phyloP scores from a whole-genome alignment of 1,284 basidiomycete genomes.

The Phylloboletellus chloephorus region DNA sequence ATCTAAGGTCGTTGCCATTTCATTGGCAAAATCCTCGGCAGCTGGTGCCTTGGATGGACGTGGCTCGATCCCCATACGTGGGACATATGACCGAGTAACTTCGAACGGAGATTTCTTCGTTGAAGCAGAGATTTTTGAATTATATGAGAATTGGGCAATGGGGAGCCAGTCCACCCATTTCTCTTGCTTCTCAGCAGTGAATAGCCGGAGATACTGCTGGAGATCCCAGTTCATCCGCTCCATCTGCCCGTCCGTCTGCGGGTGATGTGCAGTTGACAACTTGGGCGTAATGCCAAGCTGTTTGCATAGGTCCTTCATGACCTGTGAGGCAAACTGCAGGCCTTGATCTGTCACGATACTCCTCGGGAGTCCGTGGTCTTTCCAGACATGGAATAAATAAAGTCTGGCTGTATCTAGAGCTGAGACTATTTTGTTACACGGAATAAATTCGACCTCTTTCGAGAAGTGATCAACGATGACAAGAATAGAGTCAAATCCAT shows the following conservation, averaged over 20 bases:
- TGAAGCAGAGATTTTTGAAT: constrained; percentile 17
- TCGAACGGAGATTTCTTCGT: no score
- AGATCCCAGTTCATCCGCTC: constrained; percentile 35
- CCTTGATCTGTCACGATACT: constrained; percentile 1
- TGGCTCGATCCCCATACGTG: neutral
- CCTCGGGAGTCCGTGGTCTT: neutral
- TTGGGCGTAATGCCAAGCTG: neutral
- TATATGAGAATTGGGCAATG: constrained; percentile 31
- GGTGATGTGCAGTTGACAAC: no score
- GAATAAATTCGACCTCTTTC: constrained; percentile 6
- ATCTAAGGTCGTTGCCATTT: no score
- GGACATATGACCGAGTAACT: neutral
- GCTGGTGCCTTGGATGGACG: neutral
- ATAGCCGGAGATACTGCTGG: constrained; percentile 30
- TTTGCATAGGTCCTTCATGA: neutral
- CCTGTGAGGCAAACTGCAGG: neutral
- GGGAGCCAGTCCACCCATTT: constrained; percentile 34
- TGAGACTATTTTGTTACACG: neutral
- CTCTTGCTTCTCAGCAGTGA: constrained; percentile 32
- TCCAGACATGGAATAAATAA: neutral
- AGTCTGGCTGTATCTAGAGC: neutral
- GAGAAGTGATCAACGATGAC: constrained; percentile 1
- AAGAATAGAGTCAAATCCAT: neutral
- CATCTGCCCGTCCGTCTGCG: no score
- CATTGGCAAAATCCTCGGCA: no score